Evolutionary conservation across 1,284 basidiomycete species (phyloP).

Genomic region (Lentinula novae-zelandiae): DNA sequence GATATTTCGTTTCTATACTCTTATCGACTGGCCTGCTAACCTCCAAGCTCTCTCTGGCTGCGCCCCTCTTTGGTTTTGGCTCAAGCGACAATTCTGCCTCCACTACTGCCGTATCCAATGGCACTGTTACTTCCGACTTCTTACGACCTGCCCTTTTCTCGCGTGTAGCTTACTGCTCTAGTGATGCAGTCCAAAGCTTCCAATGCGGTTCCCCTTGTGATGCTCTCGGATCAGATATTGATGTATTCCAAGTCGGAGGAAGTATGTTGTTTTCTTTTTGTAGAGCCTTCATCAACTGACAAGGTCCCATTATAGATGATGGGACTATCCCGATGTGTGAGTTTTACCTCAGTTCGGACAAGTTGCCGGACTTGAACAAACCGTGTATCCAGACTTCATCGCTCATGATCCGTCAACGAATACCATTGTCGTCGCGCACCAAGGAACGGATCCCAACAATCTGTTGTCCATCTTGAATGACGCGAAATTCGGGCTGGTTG

Average conservation of each 20-base stretch:
- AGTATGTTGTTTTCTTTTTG: slow-evolving; percentile 20
- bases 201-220: slow-evolving; percentile 34
- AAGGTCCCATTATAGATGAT: slow-evolving; percentile 22
- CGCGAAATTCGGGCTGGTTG: slow-evolving; percentile 30
- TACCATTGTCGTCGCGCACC: slow-evolving; percentile 43
- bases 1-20: neutral
- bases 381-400: slow-evolving; percentile 31
- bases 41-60: neutral
- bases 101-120: slow-evolving; percentile 9
- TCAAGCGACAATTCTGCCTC: slow-evolving; percentile 3
- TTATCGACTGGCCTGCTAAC: slow-evolving; percentile 1
- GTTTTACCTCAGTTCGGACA: slow-evolving; percentile 9
- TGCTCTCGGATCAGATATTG: slow-evolving; percentile 25
- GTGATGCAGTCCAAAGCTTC: slow-evolving; percentile 27
- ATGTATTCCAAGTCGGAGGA: slow-evolving; percentile 34
- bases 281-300: slow-evolving; percentile 3
- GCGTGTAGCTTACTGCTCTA: slow-evolving; percentile 38
- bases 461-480: slow-evolving; percentile 44
- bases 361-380: neutral
- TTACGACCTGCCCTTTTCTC: slow-evolving; percentile 36
- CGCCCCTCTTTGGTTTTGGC: slow-evolving; percentile 9
- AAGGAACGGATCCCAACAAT: slow-evolving; percentile 39
- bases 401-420: slow-evolving; percentile 35
- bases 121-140: slow-evolving; percentile 17
- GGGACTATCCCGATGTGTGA: slow-evolving; percentile 31